A percentile compares a stretch with the other conserved stretches of the same genome.
Conservation (phyloP, 1,284 basidiomycete genomes). For the Tilletiaria anomala region DNA sequence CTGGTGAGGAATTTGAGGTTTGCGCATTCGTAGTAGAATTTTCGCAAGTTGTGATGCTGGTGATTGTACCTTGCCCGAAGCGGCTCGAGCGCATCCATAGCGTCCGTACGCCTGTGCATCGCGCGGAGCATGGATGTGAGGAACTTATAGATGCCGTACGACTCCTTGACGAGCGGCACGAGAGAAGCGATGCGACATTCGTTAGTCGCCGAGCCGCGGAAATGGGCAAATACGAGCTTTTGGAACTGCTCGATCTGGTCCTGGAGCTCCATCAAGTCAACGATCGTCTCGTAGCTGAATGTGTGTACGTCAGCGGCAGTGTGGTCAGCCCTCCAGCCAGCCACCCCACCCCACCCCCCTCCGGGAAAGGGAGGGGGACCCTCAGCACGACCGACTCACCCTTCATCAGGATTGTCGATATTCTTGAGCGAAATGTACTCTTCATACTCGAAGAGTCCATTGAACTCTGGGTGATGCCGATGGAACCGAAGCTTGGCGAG, state of each 20-base stretch:
- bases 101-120: conserved; percentile 38
- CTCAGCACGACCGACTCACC: conserved; percentile 1
- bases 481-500: conserved; percentile 38
- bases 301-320: not conserved
- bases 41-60: conserved; percentile 35
- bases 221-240: conserved; percentile 37
- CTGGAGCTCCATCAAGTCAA: conserved; percentile 39
- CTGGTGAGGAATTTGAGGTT: conserved; percentile 38
- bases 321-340: not conserved
- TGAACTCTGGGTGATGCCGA: conserved; percentile 38
- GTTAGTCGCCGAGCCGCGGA: conserved; percentile 31
- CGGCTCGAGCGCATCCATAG: conserved; percentile 36
- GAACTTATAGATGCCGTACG: conserved; percentile 40
- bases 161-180: conserved; percentile 38
- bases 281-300: conserved; percentile 36
- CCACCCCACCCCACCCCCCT: too few relatives aligned
- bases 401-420: conserved; percentile 40
- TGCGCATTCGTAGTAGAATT: conserved; percentile 39
- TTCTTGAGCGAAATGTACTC: conserved; percentile 40
- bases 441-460: conserved; percentile 39
- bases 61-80: conserved; percentile 33
- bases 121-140: conserved; percentile 39
- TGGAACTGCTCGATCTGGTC: conserved; percentile 39
- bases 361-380: not conserved
- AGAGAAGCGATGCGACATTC: conserved; percentile 39